Percentiles rank a stretch among this genome's conserved stretches.
Conservation (phyloP, 176 grass and related monocot species). For the Aegilops sharonensis region DNA sequence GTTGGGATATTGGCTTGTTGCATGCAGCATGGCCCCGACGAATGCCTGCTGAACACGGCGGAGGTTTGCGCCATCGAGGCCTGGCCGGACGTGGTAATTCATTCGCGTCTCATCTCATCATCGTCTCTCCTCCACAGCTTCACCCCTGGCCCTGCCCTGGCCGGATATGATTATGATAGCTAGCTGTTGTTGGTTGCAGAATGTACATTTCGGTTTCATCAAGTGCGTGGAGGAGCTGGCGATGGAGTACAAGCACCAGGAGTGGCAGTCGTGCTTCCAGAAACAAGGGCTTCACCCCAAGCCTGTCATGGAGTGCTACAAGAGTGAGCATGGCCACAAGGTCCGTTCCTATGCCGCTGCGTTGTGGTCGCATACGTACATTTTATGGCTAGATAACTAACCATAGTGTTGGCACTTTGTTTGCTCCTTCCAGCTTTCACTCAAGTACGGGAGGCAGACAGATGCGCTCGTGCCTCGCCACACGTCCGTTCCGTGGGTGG, state of each 20-base stretch:
- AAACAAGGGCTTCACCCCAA: constrained; percentile 56
- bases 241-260: constrained; percentile 29
- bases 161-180: not conserved
- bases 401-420: not conserved
- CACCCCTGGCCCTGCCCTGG: not conserved
- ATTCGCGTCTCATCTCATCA: not conserved
- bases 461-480: constrained; percentile 64
- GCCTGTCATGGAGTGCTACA: constrained; percentile 61
- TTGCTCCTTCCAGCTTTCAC: constrained; percentile 53
- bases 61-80: constrained; percentile 78
- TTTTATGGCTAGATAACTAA: not conserved
- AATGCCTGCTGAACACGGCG: constrained; percentile 78
- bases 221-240: constrained; percentile 75
- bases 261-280: constrained; percentile 76
- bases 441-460: constrained; percentile 74
- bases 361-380: not conserved
- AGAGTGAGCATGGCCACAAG: constrained; percentile 53
- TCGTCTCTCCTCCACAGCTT: not conserved
- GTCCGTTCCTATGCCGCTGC: constrained; percentile 12
- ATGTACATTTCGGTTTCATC: constrained; percentile 72
- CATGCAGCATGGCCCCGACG: constrained; percentile 75
- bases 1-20: constrained; percentile 17
- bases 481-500: constrained; percentile 88
- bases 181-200: constrained; percentile 25
- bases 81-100: constrained; percentile 77